Conservation (phyloP, 768 basidiomycete genomes). For the Boletus barrowsii region DNA sequence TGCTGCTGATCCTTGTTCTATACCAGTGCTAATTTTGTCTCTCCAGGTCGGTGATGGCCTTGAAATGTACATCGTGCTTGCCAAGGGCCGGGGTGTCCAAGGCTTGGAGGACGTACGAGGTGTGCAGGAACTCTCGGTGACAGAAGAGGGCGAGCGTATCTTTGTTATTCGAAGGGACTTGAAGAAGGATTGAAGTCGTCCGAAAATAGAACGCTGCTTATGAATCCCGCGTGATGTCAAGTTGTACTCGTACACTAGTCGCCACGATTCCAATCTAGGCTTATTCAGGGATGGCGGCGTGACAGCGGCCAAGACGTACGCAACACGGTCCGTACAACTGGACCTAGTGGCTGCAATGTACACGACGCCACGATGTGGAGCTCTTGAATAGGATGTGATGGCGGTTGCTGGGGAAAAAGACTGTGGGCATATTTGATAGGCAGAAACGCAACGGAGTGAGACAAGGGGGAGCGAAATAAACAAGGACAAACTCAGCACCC, state of each 20-base stretch:
- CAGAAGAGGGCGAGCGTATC: slow-evolving; percentile 65
- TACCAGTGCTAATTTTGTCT: slow-evolving; percentile 3
- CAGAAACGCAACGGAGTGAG: slow-evolving; percentile 8
- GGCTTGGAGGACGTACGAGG: slow-evolving; percentile 55
- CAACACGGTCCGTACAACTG: no score
- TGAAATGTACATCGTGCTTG: slow-evolving; percentile 85
- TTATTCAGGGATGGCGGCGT: no score
- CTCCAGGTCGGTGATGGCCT: slow-evolving; percentile 89
- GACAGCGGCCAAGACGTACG: no score
- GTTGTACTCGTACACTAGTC: no score
- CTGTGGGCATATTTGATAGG: neutral
- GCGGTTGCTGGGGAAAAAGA: no score
- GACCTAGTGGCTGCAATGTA: no score
- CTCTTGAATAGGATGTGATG: no score
- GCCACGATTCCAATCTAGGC: no score
- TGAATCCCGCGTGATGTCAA: no score
- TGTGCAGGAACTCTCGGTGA: slow-evolving; percentile 60
- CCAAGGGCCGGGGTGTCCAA: slow-evolving; percentile 60
- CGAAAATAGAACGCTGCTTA: no score
- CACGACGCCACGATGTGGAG: no score
- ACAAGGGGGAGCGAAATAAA: slow-evolving; percentile 11
- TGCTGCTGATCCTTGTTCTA: slow-evolving; percentile 1
- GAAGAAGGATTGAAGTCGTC: slow-evolving; percentile 66
- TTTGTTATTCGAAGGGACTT: slow-evolving; percentile 75
- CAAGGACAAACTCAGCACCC: slow-evolving; percentile 21